Base-by-base conservation (phyloP, 1,139 yeast species). In the Zygoascus meyerae region DNA sequence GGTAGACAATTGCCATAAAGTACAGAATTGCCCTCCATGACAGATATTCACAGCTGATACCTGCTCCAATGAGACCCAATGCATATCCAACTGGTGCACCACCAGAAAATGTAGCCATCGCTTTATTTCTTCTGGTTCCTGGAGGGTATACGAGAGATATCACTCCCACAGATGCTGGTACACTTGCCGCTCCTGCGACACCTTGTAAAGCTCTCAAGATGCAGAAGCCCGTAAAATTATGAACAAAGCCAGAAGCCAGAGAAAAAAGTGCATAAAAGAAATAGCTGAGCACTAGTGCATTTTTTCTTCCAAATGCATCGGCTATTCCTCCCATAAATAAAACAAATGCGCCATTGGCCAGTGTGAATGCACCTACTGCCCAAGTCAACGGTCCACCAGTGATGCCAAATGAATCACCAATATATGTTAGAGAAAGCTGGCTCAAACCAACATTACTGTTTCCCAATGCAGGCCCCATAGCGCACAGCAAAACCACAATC, bases 1-100 rank as follows among this genome's bases (percentile, higher is more conserved):
- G 59, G 50, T 63, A 72, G 3, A 71, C 30, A 8, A 72, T 72
- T 1, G 73, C 62, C 7, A 68, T 51, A 47, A 72, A 72, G 48
- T 52, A 72, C 33, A 72, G 67, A 21, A 63, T 62, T 0, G 74
- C 59, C 45, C 71, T 56, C 75, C 77, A 73, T 40, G 58, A 58
- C 14, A 71, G 52, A n/a, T 66, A 55, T 44, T 66, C 59, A 11
- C 62, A 52, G 52, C 73, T 68, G 16, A 73, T 65, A 41, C 75
- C 77, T 9, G 74, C 74, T 18, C 65, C 52, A 21, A 73, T 54
- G 30, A 64, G 60, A 0, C 77, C 77, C 12, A 58, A 46, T 1
- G 71, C 69, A 44, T 67, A 69, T 14, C 77, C 77, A 5, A 70
- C 54, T 1, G 77, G 77, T 1, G 76, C 74, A 1, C 77, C 77